Evolutionary conservation across 2,329 filamentous ascomycete genomes (phyloP), one percentile per base, ranked within the genome.

Genomic region (Keithomyces neogunnii): DNA sequence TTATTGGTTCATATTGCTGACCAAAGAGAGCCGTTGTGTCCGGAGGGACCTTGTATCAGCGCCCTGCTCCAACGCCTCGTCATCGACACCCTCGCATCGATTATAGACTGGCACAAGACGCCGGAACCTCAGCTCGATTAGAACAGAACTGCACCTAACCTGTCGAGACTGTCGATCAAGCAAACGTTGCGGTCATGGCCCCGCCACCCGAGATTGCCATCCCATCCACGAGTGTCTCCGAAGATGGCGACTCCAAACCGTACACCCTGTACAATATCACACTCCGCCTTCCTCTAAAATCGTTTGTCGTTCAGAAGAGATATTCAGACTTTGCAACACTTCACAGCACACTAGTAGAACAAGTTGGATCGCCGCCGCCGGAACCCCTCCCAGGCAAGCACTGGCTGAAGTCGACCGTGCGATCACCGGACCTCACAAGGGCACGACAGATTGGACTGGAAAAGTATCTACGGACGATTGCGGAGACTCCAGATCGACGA

Each of bases 221-320:
- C 58, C 82, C 82, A 9, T 80, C 80, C n/a, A 84, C 82, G 47
- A 82, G 79, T 56, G 68, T 80, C 52, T 74, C 76, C 49, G 71
- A 76, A 53, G 73, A 74, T 56, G 65, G 62, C 55, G 62, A 66
- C 4, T 73, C 76, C 56, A 88, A 89, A 61, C 77, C 84, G 0
- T 89, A 82, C 67, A 91, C 87, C 0, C 77, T 85, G 57, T 92
- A 91, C 73, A 88, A 88, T 66, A 85, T 91, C 66, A 84, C 82
- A 28, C 75, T 93, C 53, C 83, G 86, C 48, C 82, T 90, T 1
- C 88, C 88, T 0, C 77, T 92, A 11, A 82, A 86, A 46, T 86
- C 86, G 4, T 87, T 85, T 60, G 84, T 86, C 57, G 75, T 90
- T 4, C 82, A 84, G 62, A 92, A 91, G 69, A 86, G 88, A 60